A percentile compares a stretch with the other conserved stretches of the same genome.
Evolutionary conservation across 2,329 filamentous ascomycete species (phyloP).

Genomic region (Arthrocladium fulminans): DNA sequence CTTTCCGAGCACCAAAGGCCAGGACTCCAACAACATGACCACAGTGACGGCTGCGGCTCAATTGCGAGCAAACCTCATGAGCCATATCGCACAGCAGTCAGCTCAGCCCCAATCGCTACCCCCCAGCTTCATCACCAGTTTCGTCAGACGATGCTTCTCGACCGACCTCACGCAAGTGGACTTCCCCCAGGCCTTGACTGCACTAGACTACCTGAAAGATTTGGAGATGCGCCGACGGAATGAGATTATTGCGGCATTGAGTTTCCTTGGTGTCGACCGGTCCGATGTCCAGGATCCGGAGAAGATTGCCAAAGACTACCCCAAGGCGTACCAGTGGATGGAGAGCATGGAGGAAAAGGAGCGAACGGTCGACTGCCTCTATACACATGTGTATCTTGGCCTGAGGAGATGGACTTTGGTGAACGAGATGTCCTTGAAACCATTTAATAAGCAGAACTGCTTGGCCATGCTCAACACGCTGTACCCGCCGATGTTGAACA

Average conservation of each 20-base stretch:
- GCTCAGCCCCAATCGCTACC: constrained; percentile 54
- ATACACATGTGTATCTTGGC: constrained; percentile 53
- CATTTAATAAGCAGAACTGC: constrained; percentile 58
- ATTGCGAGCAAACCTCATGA: constrained; percentile 34
- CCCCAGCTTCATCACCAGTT: constrained; percentile 53
- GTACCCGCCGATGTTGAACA: constrained; percentile 46
- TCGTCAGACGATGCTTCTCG: constrained; percentile 52
- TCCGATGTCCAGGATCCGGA: constrained; percentile 41
- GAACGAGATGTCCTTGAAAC: constrained; percentile 54
- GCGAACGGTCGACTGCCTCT: constrained; percentile 45
- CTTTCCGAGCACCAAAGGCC: constrained; percentile 17
- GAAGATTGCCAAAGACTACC: constrained; percentile 42
- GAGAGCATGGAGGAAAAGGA: constrained; percentile 43
- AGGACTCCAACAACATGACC: constrained; percentile 21
- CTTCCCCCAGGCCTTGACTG: constrained; percentile 57
- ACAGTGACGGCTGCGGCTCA: constrained; percentile 31
- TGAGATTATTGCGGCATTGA: constrained; percentile 48
- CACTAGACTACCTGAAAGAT: constrained; percentile 57
- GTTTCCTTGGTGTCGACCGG: constrained; percentile 47
- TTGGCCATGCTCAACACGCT: constrained; percentile 61
- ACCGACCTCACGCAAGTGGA: constrained; percentile 49
- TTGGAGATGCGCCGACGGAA: constrained; percentile 52
- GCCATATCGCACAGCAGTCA: constrained; percentile 50
- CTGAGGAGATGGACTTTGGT: constrained; percentile 58
- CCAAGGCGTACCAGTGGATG: constrained; percentile 49